Conservation (phyloP, 768 basidiomycete species). For the Mycena alexandri region DNA sequence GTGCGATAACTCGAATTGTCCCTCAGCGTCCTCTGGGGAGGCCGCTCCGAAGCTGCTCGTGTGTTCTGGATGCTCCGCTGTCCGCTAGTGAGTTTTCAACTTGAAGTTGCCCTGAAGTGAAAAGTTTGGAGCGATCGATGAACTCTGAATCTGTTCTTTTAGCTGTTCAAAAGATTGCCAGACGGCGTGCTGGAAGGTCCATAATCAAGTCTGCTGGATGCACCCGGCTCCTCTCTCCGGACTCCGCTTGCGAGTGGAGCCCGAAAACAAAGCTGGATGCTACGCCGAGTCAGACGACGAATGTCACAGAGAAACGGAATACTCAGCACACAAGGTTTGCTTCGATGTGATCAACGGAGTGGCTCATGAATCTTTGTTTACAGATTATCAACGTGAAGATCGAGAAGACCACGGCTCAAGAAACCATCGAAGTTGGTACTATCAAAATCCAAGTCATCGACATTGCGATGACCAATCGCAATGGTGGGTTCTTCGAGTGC, state of each 20-base stretch:
- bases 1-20: too few species aligned
- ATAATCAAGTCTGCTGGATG: too few species aligned
- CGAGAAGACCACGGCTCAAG: not conserved
- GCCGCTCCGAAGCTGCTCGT: too few species aligned
- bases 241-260: not conserved
- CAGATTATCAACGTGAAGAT: slow-evolving; percentile 11
- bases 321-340: not conserved
- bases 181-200: too few species aligned
- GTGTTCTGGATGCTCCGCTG: too few species aligned
- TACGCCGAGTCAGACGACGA: not conserved
- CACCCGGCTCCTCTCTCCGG: too few species aligned
- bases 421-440: slow-evolving; percentile 2
- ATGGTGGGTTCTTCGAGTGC: slow-evolving; percentile 20
- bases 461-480: not conserved
- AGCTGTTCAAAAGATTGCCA: too few species aligned
- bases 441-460: slow-evolving; percentile 24
- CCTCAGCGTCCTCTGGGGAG: too few species aligned
- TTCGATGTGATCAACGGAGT: not conserved
- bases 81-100: too few species aligned
- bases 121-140: too few species aligned
- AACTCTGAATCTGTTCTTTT: too few species aligned
- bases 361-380: not conserved
- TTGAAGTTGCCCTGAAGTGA: too few species aligned
- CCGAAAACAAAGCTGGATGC: not conserved
- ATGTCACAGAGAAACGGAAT: slow-evolving; percentile 9